Evolutionary conservation across 352 stramenopile species (phyloP).

Genomic region (Phytophthora palmivora): DNA sequence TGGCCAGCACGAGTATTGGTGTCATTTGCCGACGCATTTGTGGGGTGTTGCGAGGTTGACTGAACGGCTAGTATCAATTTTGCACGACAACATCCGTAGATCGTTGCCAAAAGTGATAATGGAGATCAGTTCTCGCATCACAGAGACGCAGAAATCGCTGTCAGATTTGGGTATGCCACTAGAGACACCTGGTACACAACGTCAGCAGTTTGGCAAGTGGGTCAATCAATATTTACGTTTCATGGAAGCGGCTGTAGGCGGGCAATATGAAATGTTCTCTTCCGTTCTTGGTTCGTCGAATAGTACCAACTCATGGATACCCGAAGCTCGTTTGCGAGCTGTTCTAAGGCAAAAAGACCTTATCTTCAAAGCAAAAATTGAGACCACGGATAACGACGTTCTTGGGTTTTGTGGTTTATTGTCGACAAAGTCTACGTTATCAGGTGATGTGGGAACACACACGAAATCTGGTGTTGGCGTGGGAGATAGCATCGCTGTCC

Average conservation of each 20-base stretch:
- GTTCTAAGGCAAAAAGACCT: conserved; percentile 38
- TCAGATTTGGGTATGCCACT: too few relatives aligned
- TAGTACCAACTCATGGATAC: too few relatives aligned
- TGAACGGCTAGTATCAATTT: conserved; percentile 46
- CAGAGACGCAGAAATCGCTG: conserved; percentile 15
- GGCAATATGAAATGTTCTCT: conserved; percentile 35
- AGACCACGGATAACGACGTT: conserved; percentile 14
- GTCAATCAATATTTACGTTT: conserved; percentile 37
- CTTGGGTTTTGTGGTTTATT: background rate
- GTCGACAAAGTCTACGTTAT: conserved; percentile 1
- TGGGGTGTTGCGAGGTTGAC: conserved; percentile 51
- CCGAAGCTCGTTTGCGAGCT: conserved; percentile 41
- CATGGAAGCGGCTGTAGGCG: conserved; percentile 41
- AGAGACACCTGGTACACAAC: too few relatives aligned
- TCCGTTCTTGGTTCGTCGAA: too few relatives aligned
- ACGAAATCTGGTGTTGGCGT: conserved; percentile 5
- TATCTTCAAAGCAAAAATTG: conserved; percentile 37
- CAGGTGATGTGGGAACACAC: background rate
- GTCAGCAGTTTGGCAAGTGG: too few relatives aligned
- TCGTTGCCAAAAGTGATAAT: conserved; percentile 53
- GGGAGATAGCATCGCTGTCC: conserved; percentile 28
- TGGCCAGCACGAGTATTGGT: conserved; percentile 52
- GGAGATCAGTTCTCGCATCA: conserved; percentile 47
- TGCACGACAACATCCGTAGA: conserved; percentile 59
- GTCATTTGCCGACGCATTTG: conserved; percentile 28